phyloP scores from a whole-genome alignment of 371 early-diverging fungal species.

The Batrachochytrium dendrobatidis region DNA sequence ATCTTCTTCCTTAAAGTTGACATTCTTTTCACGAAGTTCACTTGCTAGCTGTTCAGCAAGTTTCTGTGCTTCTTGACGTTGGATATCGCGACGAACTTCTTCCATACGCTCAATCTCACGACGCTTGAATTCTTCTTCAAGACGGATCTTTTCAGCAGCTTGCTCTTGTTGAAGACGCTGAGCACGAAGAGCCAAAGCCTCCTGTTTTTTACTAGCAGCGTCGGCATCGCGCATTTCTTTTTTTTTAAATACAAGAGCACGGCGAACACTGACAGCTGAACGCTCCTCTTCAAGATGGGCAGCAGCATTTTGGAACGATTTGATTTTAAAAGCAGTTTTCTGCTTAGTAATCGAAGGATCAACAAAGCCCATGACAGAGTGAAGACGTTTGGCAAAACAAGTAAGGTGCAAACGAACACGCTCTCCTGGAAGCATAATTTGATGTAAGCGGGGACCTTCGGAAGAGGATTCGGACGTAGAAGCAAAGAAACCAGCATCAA shows the following conservation, averaged over 20 bases:
- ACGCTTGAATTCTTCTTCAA: slow-evolving; percentile 74
- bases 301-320: slow-evolving; percentile 26
- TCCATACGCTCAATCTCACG: slow-evolving; percentile 79
- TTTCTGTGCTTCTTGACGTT: slow-evolving; percentile 78
- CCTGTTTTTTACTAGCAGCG: slow-evolving; percentile 49
- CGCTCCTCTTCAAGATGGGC: slow-evolving; percentile 74
- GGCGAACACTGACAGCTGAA: slow-evolving; percentile 64
- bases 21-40: slow-evolving; percentile 52
- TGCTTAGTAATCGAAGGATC: slow-evolving; percentile 68
- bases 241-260: slow-evolving; percentile 81
- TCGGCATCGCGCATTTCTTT: slow-evolving; percentile 82
- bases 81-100: slow-evolving; percentile 71
- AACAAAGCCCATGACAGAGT: slow-evolving; percentile 77
- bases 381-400: slow-evolving; percentile 49
- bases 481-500: slow-evolving; percentile 77
- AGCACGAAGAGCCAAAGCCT: slow-evolving; percentile 51
- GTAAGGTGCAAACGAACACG: slow-evolving; percentile 35
- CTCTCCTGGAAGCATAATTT: slow-evolving; percentile 75
- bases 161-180: slow-evolving; percentile 59
- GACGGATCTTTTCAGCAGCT: slow-evolving; percentile 76
- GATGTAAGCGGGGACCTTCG: slow-evolving; percentile 78
- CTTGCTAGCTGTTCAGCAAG: slow-evolving; percentile 61
- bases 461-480: slow-evolving; percentile 53
- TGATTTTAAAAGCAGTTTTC: slow-evolving; percentile 32
- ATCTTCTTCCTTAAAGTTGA: slow-evolving; percentile 74